Conservation (phyloP, 2,329 filamentous ascomycete genomes). For the Sporothrix globosa region DNA sequence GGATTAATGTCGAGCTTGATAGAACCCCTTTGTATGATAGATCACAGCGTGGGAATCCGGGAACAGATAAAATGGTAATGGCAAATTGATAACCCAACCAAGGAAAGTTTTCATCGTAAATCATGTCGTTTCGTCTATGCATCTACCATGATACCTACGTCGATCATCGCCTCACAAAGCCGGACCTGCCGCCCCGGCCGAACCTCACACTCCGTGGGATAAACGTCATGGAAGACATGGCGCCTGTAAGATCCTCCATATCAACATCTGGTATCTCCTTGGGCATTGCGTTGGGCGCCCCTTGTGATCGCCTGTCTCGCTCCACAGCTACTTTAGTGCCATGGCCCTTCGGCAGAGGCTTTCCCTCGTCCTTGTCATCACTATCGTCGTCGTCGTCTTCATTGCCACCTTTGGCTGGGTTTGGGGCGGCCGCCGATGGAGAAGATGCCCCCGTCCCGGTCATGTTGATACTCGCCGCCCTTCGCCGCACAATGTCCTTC, state of each 20-base stretch:
- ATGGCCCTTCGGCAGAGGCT: not conserved
- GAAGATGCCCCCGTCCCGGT: not conserved
- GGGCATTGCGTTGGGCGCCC: not conserved
- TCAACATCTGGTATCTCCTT: constrained; percentile 42
- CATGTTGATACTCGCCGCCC: constrained; percentile 21
- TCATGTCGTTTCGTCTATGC: not conserved
- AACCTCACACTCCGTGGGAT: constrained; percentile 70
- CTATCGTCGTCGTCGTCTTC: not conserved
- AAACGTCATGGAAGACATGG: constrained; percentile 74
- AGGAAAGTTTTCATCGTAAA: not conserved
- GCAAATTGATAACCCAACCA: not conserved
- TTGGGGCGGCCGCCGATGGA: not conserved
- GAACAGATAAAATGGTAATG: not conserved
- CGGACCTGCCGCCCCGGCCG: constrained; percentile 58
- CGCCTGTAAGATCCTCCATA: constrained; percentile 63
- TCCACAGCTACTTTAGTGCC: not conserved
- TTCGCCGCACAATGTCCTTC: constrained; percentile 38
- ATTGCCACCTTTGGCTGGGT: not conserved
- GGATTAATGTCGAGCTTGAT: not conserved
- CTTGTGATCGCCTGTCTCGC: not conserved
- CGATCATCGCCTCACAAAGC: constrained; percentile 55
- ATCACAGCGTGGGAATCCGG: too few relatives aligned
- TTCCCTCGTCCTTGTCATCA: not conserved
- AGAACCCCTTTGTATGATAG: not conserved
- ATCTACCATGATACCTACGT: too few relatives aligned